Percentiles rank a stretch among this genome's conserved stretches.
Evolutionary conservation across 2,329 filamentous ascomycete species (phyloP).

Genomic region (Diplodia mutila): DNA sequence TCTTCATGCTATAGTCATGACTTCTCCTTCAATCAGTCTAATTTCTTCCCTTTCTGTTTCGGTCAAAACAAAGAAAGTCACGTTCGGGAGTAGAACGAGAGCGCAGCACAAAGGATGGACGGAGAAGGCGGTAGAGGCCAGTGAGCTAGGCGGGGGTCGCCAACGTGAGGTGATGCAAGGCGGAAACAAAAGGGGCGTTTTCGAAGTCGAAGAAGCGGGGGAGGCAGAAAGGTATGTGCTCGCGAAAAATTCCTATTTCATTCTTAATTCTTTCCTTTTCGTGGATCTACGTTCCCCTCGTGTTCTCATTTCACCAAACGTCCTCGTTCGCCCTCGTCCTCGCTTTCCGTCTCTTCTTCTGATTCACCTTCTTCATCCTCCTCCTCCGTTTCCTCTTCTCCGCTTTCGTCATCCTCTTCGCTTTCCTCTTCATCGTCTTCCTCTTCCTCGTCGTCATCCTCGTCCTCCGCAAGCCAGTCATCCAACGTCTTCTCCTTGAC

Average conservation of each 20-base stretch:
- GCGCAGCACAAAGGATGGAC: not conserved
- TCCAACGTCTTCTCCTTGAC: conserved; percentile 79
- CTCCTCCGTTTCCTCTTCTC: too few species aligned
- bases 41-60: not conserved
- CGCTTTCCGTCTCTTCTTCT: conserved; percentile 57
- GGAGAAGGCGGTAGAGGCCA: not conserved
- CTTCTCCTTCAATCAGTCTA: not conserved
- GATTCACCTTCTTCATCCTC: conserved; percentile 51
- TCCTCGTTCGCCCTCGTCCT: conserved; percentile 39
- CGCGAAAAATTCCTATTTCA: not conserved
- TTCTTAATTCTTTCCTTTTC: not conserved
- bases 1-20: not conserved
- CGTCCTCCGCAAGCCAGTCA: conserved; percentile 84
- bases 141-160: not conserved
- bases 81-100: not conserved
- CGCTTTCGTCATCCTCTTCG: conserved; percentile 49
- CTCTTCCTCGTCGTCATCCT: conserved; percentile 60
- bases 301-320: conserved; percentile 41
- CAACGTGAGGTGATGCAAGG: not conserved
- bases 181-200: not conserved
- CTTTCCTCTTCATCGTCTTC: conserved; percentile 61
- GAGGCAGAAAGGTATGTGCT: not conserved
- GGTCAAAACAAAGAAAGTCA: not conserved
- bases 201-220: not conserved
- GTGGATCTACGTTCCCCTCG: not conserved